Base-by-base conservation (phyloP, 2,329 filamentous ascomycete genomes). In the Clarireedia hainanense region DNA sequence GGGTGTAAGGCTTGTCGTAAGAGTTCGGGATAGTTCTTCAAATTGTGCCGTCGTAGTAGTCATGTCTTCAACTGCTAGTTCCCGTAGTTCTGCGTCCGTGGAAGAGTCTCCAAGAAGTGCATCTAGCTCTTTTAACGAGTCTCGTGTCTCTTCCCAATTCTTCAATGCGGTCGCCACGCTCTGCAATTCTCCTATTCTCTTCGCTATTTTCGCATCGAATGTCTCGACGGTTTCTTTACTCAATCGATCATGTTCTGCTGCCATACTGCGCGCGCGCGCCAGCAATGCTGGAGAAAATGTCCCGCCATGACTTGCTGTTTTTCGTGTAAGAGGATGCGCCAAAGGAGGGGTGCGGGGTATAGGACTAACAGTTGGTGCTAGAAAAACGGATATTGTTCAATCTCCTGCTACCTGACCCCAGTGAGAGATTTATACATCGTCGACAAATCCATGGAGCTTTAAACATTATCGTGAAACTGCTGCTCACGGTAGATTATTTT, bases 51-150 rank as follows among this genome's bases (percentile, higher is more conserved):
- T 75, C 10, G 89, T 90, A 2, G 78, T 71, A n/a, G 75, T 74
- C 7, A 97, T 77, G 69, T 99, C 94, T 61, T 95, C 90, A n/a
- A 79, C 74, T 10, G 95, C 84, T 52, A 99, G 78, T 7, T 84
- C 77, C 10, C 85, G 82, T 52, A 99, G 80, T 71, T 97, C 94
- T 49, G 73, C 70, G 60, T 86, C 81, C 26, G 64, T 69, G 20
- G 63, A 63, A 12, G 64, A 62, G 49, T 75, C 45, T 76, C 72
- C 64, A 12, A 80, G 69, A 61, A 85, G 74, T 30, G 69, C 66
- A 5, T 70, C 69, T 14, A 86, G 77, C 71, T 86, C 83, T 2
- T 66, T 64, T 54, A 82, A 73, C 23, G 80, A 77, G 1, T 74
- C 71, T 39, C 76, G 75, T 0, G 80, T 76, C 14, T 71, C 68